Percentiles rank a stretch among this genome's conserved stretches.
These are phyloP conservation scores for Amphibolis antarctica DNA, from an alignment of 106 monocot genomes.

Conservation along the genomic window DNA sequence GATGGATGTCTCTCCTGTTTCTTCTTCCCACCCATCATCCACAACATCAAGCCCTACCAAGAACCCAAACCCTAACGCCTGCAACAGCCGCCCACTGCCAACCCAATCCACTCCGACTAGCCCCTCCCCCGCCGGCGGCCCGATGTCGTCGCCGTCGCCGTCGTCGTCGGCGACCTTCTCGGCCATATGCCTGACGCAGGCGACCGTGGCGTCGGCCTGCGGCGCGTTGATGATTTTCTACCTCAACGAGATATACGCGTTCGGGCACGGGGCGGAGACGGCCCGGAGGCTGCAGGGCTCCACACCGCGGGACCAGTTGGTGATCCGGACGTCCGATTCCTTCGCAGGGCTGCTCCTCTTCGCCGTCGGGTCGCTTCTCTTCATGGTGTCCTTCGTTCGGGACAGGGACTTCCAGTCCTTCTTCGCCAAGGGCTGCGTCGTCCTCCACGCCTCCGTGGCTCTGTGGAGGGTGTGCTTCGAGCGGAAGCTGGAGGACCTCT, in stretches of 20 bases:
- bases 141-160: too few relatives aligned
- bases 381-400: slow-evolving; percentile 86
- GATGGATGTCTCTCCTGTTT: too few relatives aligned
- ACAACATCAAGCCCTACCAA: background rate
- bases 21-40: too few relatives aligned
- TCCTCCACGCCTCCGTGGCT: slow-evolving; percentile 62
- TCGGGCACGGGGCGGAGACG: slow-evolving; percentile 66
- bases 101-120: slow-evolving; percentile 23
- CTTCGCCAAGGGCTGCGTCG: slow-evolving; percentile 79
- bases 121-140: background rate
- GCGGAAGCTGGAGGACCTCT: slow-evolving; percentile 61
- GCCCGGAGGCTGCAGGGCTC: slow-evolving; percentile 65
- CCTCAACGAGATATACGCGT: slow-evolving; percentile 44
- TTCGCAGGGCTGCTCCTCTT: slow-evolving; percentile 84
- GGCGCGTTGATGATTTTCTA: slow-evolving; percentile 88
- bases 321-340: slow-evolving; percentile 76
- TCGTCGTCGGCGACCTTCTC: slow-evolving; percentile 38
- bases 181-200: slow-evolving; percentile 64
- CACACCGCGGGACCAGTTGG: slow-evolving; percentile 84
- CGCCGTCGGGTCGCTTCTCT: slow-evolving; percentile 61
- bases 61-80: slow-evolving; percentile 14
- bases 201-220: slow-evolving; percentile 46
- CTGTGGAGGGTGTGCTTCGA: slow-evolving; percentile 76
- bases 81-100: slow-evolving; percentile 60
- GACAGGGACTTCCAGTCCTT: slow-evolving; percentile 80